These are phyloP conservation scores for Gossypium australe DNA, from an alignment of 345 rosid species.

Conservation along the genomic window DNA sequence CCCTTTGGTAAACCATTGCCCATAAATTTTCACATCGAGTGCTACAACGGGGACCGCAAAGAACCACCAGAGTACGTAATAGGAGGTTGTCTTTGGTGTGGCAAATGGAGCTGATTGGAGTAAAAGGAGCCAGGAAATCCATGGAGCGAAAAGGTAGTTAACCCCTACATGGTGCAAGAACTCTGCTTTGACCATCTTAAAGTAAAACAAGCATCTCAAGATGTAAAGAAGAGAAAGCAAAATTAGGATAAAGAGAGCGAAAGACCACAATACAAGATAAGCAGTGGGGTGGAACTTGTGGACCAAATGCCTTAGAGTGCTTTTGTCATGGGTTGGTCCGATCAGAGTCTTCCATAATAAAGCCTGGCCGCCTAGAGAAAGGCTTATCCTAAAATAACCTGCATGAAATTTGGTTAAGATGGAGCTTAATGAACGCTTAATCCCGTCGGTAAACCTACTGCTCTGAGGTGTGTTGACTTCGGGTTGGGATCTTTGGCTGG, in stretches of 20 bases:
- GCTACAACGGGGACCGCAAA: slow-evolving; percentile 29
- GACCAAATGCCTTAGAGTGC: slow-evolving; percentile 13
- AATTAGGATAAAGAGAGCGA: slow-evolving; percentile 24
- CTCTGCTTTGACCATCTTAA: slow-evolving; percentile 33
- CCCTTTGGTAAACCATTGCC: slow-evolving; percentile 47
- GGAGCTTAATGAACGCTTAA: slow-evolving; percentile 15
- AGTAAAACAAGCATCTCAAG: slow-evolving; percentile 34
- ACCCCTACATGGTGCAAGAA: slow-evolving; percentile 40
- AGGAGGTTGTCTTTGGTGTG: slow-evolving; percentile 11
- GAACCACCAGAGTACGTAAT: slow-evolving; percentile 35
- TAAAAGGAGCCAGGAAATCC: slow-evolving; percentile 38
- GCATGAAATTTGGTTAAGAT: slow-evolving; percentile 35
- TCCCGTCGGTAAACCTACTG: background rate
- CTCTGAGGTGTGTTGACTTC: slow-evolving; percentile 2
- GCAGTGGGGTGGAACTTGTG: slow-evolving; percentile 20
- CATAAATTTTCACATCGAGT: slow-evolving; percentile 41
- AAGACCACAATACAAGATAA: slow-evolving; percentile 26
- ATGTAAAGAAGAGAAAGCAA: slow-evolving; percentile 31
- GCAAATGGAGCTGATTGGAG: slow-evolving; percentile 28
- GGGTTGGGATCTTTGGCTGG: background rate
- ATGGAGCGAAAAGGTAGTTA: slow-evolving; percentile 43
- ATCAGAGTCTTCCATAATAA: slow-evolving; percentile 31
- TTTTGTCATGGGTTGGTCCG: slow-evolving; percentile 9
- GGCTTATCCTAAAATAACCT: slow-evolving; percentile 42
- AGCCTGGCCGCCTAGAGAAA: slow-evolving; percentile 38